Evolutionary conservation across 768 basidiomycete species (phyloP).

Genomic region (Mrakia gelida): DNA sequence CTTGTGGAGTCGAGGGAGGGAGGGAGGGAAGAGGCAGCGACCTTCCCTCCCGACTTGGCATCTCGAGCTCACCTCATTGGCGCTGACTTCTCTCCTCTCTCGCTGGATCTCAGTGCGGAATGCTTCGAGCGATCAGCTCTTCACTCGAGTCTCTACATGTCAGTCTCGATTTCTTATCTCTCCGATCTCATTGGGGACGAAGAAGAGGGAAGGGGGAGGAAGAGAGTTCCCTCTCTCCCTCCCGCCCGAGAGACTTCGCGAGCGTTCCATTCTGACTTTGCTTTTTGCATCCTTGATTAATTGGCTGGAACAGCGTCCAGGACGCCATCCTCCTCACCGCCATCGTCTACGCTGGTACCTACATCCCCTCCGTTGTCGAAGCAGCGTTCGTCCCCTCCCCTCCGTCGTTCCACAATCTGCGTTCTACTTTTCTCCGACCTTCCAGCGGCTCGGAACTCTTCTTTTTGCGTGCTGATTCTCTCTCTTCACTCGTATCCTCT

Average conservation of each 20-base stretch:
- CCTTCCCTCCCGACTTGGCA: neutral
- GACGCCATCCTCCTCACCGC: slow-evolving; percentile 66
- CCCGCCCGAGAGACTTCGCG: neutral
- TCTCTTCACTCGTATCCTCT: neutral
- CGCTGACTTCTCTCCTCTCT: neutral
- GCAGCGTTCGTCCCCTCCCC: slow-evolving; percentile 37
- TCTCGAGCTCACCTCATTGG: neutral
- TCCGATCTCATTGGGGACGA: neutral
- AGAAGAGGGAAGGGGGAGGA: neutral
- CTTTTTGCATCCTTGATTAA: neutral
- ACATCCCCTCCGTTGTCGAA: slow-evolving; percentile 56
- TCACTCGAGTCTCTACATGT: slow-evolving; percentile 67
- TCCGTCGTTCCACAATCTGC: neutral
- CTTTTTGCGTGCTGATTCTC: neutral
- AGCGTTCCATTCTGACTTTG: no score
- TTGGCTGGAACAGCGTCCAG: slow-evolving; percentile 49
- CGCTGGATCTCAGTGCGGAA: slow-evolving; percentile 52
- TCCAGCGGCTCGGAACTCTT: neutral
- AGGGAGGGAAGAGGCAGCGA: neutral
- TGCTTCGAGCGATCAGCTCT: slow-evolving; percentile 88
- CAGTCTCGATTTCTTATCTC: slow-evolving; percentile 5
- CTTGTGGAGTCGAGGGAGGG: neutral
- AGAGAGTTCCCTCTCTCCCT: neutral
- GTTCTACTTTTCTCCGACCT: neutral
- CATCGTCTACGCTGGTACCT: slow-evolving; percentile 64